Evolutionary conservation across 495 filamentous ascomycete species (phyloP).

Genomic region (Rusavskia elegans): DNA sequence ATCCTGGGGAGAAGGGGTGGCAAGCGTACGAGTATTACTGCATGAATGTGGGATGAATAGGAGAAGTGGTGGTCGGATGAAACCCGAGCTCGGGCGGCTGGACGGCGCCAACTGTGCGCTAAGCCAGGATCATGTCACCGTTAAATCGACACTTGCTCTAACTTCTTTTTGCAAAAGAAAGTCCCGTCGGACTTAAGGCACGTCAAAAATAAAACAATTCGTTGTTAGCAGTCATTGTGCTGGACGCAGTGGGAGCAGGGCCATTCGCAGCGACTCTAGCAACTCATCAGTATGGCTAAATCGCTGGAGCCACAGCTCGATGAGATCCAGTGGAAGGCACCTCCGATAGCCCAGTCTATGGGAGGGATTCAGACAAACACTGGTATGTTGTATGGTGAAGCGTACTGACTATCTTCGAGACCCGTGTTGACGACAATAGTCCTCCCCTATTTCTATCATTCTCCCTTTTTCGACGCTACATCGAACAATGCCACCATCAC

Average conservation of each 20-base stretch:
- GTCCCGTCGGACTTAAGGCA: neutral
- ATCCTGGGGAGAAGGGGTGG: no score
- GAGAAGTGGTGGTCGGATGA: no score
- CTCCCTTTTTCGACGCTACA: constrained; percentile 78
- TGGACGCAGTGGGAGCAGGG: no score
- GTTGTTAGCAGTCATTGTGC: no score
- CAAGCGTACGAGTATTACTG: no score
- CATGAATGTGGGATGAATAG: no score
- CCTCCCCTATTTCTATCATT: constrained; percentile 78
- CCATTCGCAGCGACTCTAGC: no score
- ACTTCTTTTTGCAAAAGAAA: no score
- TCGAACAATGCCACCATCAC: constrained; percentile 74
- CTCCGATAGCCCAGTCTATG: constrained; percentile 42
- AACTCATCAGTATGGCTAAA: constrained; percentile 14
- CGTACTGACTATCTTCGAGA: neutral
- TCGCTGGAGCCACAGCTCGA: constrained; percentile 49
- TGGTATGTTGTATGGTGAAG: constrained; percentile 9
- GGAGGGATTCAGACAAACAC: constrained; percentile 42
- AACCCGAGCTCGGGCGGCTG: no score
- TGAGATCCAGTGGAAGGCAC: constrained; percentile 62
- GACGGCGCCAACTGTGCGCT: no score
- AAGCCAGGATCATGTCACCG: neutral
- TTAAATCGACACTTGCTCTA: neutral
- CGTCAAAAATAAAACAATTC: no score
- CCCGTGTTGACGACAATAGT: constrained; percentile 23